phyloP scores from a whole-genome alignment of 495 filamentous ascomycete species.

The Penicillium lividum region DNA sequence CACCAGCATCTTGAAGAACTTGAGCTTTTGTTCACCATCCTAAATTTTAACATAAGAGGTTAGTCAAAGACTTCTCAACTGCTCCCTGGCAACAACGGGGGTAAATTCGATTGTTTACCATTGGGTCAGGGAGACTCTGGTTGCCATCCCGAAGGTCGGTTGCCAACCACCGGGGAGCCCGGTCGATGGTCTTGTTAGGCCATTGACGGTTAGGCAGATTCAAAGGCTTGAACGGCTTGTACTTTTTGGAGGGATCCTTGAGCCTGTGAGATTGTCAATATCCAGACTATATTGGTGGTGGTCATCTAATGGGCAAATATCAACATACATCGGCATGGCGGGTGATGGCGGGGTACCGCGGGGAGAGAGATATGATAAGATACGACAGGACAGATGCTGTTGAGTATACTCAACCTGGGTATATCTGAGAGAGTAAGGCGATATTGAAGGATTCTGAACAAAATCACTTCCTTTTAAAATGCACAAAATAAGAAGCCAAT shows the following conservation, averaged over 20 bases:
- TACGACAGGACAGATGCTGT: constrained; percentile 1
- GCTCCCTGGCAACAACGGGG: neutral
- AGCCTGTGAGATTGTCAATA: constrained; percentile 60
- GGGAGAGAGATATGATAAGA: constrained; percentile 25
- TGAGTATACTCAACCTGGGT: neutral
- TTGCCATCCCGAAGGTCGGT: constrained; percentile 88
- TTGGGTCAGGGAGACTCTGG: constrained; percentile 84
- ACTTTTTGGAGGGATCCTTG: constrained; percentile 91
- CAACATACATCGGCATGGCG: constrained; percentile 44
- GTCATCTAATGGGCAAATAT: constrained; percentile 1
- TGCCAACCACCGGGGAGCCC: constrained; percentile 81
- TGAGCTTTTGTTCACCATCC: constrained; percentile 92
- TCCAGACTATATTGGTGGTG: neutral
- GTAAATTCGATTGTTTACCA: constrained; percentile 55
- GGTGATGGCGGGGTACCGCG: constrained; percentile 34
- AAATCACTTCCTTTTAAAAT: constrained; percentile 15
- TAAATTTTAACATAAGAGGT: constrained; percentile 28
- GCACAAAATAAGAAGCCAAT: constrained; percentile 20
- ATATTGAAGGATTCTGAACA: neutral
- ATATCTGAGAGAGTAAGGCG: neutral
- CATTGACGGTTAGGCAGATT: constrained; percentile 87
- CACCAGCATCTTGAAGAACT: constrained; percentile 92
- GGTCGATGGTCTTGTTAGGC: constrained; percentile 75
- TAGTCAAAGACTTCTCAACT: constrained; percentile 1
- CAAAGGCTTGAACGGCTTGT: constrained; percentile 75